Percentiles rank a stretch among this genome's conserved stretches.
phyloP scores from a whole-genome alignment of 768 basidiomycete species.

The Agaricus sinodeliciosus region DNA sequence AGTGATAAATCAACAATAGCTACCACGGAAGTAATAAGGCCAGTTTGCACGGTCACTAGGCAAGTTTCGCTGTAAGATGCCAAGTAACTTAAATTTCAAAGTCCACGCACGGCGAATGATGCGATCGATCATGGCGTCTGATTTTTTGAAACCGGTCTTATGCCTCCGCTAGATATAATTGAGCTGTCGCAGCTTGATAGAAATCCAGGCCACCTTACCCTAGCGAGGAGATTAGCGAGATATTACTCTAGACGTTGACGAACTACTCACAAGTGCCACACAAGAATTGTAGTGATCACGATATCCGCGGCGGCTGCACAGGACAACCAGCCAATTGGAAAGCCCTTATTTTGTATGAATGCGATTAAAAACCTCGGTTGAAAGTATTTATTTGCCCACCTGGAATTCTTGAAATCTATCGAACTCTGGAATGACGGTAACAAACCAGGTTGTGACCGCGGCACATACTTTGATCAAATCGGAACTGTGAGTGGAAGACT shows the following conservation, averaged over 20 bases:
- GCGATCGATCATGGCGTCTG: slow-evolving; percentile 34
- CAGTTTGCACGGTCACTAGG: slow-evolving; percentile 31
- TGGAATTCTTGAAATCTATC: slow-evolving; percentile 18
- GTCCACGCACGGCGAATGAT: slow-evolving; percentile 31
- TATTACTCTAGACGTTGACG: not conserved
- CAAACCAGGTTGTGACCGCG: slow-evolving; percentile 21
- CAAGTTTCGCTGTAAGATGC: not conserved
- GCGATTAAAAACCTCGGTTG: not conserved
- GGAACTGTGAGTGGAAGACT: too few species aligned
- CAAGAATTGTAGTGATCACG: slow-evolving; percentile 35
- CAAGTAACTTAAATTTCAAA: too few species aligned
- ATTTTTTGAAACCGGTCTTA: slow-evolving; percentile 33
- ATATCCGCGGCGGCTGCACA: slow-evolving; percentile 33
- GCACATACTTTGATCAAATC: slow-evolving; percentile 16
- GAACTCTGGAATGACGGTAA: slow-evolving; percentile 17
- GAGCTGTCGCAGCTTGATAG: not conserved
- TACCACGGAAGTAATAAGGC: slow-evolving; percentile 26
- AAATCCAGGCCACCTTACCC: not conserved
- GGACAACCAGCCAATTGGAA: slow-evolving; percentile 34
- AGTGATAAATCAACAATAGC: slow-evolving; percentile 26
- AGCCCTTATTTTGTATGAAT: slow-evolving; percentile 2
- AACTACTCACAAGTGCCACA: slow-evolving; percentile 32
- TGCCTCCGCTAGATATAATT: slow-evolving; percentile 25
- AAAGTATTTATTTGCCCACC: not conserved
- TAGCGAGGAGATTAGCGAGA: not conserved